Conservation (phyloP, 2,329 filamentous ascomycete species). For the Cytospora chrysosperma region DNA sequence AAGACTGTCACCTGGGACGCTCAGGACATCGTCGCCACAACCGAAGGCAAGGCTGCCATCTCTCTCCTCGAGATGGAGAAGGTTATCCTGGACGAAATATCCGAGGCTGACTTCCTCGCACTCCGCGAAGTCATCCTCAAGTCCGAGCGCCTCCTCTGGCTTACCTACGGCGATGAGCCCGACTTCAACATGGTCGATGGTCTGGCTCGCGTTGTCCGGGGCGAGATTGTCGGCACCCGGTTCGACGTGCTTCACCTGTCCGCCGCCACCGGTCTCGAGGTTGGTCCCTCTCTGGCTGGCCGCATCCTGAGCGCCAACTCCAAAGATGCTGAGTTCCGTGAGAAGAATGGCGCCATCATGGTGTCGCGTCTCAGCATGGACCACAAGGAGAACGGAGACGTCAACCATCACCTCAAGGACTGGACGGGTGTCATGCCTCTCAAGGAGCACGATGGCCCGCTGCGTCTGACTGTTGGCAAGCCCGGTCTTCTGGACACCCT, state of each 20-base stretch:
- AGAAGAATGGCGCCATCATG: constrained; percentile 11
- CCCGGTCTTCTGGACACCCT: constrained; percentile 21
- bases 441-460: constrained; percentile 19
- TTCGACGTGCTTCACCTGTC: constrained; percentile 18
- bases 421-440: constrained; percentile 17
- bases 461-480: constrained; percentile 19
- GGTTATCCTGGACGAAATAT: constrained; percentile 15
- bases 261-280: constrained; percentile 7
- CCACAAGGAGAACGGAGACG: constrained; percentile 14
- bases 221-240: constrained; percentile 16
- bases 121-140: constrained; percentile 15
- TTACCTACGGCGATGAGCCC: constrained; percentile 18
- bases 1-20: constrained; percentile 13
- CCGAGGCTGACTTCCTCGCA: constrained; percentile 14
- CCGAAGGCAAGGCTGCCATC: constrained; percentile 14
- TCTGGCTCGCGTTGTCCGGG: constrained; percentile 14
- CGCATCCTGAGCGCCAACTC: constrained; percentile 15
- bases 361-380: constrained; percentile 18
- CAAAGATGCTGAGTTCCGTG: constrained; percentile 15
- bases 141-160: constrained; percentile 16
- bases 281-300: constrained; percentile 10
- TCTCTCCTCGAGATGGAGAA: constrained; percentile 19
- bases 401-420: constrained; percentile 20
- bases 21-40: constrained; percentile 8
- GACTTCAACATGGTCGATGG: constrained; percentile 20